Base-by-base conservation (phyloP, 2,329 filamentous ascomycete genomes). In the Hansfordia pulvinata region DNA sequence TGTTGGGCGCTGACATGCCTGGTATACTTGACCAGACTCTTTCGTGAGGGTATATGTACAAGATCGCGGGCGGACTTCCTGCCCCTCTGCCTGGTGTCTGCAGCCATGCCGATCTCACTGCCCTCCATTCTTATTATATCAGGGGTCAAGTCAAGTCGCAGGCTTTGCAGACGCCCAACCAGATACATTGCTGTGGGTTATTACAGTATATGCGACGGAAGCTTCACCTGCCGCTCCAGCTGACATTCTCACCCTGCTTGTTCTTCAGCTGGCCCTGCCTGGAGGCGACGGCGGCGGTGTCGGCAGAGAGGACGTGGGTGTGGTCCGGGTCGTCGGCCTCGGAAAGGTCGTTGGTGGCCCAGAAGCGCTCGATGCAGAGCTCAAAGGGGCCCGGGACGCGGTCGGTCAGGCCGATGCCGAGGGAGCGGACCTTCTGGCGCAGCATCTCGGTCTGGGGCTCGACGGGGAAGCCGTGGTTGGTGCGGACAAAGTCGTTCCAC, bases 361-460 rank as follows among this genome's bases (percentile, higher is more conserved):
- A 98, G 11, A 94, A 73, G 33, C 73, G 70, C 44, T 86, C 79
- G 28, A 98, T 76, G 34, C 73, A 78, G 20, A 98, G 60, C 50
- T 93, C 81, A 53, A 88, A 98, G 1, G 83, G 80, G 0, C 88
- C 90, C 6, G 84, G 79, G 19, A 92, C 68, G 10, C 90, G 69
- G 52, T 98, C 90, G 28, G 85, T 94, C 44, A 94, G 53, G 5
- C 85, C 84, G 30, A 96, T 74, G 2, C 90, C 90, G 12, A 98
- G 62, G 16, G 76, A 92, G 45, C 74, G 69, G 17, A 98, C 76
- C 51, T 84, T 86, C 43, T 92, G 80, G 35, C 79, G 72, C 48
- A 94, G 56, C 53, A 98, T 76, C 50, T 92, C 85, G 9, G 77
- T 76, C 60, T 96, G 88, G 17, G 90, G 90, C 57, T 96, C 86